These are phyloP conservation scores for Klebsormidium nitens DNA, from an alignment of 139 green algal species.

Conservation along the genomic window DNA sequence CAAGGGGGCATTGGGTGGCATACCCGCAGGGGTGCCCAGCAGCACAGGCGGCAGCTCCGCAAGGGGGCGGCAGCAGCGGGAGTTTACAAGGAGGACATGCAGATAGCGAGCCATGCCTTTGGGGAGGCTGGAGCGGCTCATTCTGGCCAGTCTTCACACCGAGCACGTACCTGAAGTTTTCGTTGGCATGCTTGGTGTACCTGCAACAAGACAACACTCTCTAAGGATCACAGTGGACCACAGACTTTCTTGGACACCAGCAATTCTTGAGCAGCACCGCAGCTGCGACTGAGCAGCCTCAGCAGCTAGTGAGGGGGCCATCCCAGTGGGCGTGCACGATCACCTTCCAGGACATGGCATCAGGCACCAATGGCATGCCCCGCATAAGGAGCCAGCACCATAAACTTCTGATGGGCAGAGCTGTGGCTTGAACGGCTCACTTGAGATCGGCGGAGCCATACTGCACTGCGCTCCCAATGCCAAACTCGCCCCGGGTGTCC, in stretches of 20 bases:
- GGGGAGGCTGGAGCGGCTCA: too few relatives aligned
- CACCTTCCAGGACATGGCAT: not conserved
- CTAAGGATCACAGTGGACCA: not conserved
- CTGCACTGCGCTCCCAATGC: slow-evolving; percentile 32
- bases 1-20: not conserved
- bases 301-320: not conserved
- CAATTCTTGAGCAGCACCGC: not conserved
- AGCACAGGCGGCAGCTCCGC: too few relatives aligned
- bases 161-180: slow-evolving; percentile 34
- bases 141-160: too few relatives aligned
- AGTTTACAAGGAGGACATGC: too few relatives aligned
- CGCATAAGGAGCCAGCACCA: not conserved
- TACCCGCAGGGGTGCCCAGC: not conserved
- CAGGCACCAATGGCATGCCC: not conserved
- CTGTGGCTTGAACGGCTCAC: too few relatives aligned
- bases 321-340: not conserved
- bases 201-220: slow-evolving; percentile 5
- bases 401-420: too few relatives aligned
- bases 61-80: too few relatives aligned
- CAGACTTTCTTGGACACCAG: not conserved
- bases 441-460: slow-evolving; percentile 38
- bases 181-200: slow-evolving; percentile 22
- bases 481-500: slow-evolving; percentile 37
- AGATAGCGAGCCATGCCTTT: too few relatives aligned
- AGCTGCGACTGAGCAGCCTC: not conserved